Base-by-base conservation (phyloP, 352 stramenopile species). In the Lagenidium sp. region DNA sequence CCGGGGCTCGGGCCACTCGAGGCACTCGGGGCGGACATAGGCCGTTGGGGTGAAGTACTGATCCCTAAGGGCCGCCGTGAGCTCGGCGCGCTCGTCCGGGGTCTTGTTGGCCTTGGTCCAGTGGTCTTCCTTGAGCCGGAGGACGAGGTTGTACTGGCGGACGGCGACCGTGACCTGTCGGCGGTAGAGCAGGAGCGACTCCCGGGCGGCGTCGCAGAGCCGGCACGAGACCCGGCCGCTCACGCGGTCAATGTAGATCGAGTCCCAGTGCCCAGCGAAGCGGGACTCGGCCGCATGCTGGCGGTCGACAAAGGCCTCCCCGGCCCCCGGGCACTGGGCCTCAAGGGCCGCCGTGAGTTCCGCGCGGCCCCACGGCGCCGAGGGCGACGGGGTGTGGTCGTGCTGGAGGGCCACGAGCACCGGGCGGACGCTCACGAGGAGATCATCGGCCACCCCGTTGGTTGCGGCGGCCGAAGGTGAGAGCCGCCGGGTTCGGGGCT, bases 261-360 rank as follows among this genome's bases (percentile, higher is more conserved):
- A 53, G 31, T 58, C 50, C 50, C 50, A 58, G 21, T 58, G 50
- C 2, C 43, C 39, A 0, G 44, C 50, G 50, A 58, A 53, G 23
- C 50, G 50, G 10, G 50, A 58, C 31, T 52, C 31, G 23, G 50
- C 44, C 10, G 28, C 38, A 38, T 24, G 31, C 37, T 52, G 47
- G 25, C 35, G 23, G 50, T 52, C 37, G 24, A 58, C 37, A 24
- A 58, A 58, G 10, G 50, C 43, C 21, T 58, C 50, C 23, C 50
- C 50, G 19, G 25, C 43, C 19, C 38, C 38, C 4, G 11, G 16
- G 26, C 43, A 53, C 4, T 50, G 25, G 6, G 36, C 18, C 43
- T 49, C 49, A 29, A 58, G 50, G 2, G 50, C 36, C 13, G 34
- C 6, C 24, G 45, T 37, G 31, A 53, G 41, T 26, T 37, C n/a